Conservation (phyloP, 2,329 filamentous ascomycete genomes). For the Rhexocercosporidium sp. region DNA sequence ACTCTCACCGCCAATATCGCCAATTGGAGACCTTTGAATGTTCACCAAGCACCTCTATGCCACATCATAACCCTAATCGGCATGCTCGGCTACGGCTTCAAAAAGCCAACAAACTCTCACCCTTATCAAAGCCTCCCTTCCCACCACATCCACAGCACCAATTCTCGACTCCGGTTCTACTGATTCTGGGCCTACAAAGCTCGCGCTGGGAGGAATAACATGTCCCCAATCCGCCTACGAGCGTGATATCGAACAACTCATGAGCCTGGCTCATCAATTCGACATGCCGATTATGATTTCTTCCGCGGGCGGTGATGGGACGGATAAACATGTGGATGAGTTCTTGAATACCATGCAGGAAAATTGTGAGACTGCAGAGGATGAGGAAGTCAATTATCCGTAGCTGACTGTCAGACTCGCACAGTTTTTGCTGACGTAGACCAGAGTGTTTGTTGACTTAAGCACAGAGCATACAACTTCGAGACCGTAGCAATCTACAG, state of each 20-base stretch:
- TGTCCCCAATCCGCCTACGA: conserved; percentile 48
- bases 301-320: conserved; percentile 55
- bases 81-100: conserved; percentile 56
- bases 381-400: conserved; percentile 19
- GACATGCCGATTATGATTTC: conserved; percentile 49
- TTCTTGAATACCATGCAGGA: conserved; percentile 48
- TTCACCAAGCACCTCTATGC: conserved; percentile 40
- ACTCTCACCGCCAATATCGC: no score
- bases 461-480: conserved; percentile 30
- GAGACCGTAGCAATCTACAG: conserved; percentile 48
- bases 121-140: conserved; percentile 26
- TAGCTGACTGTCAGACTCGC: no score
- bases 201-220: conserved; percentile 49
- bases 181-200: conserved; percentile 47
- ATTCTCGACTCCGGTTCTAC: conserved; percentile 46
- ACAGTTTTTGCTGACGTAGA: no score
- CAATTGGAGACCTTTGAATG: no score
- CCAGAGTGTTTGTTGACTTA: no score
- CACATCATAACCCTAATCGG: conserved; percentile 53
- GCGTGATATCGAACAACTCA: conserved; percentile 49
- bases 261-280: conserved; percentile 43
- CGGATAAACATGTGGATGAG: conserved; percentile 49
- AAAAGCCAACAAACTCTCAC: conserved; percentile 39
- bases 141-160: conserved; percentile 42
- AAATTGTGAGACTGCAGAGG: conserved; percentile 39